Conservation (phyloP, 1,284 basidiomycete species). For the Fomitopsis schrenkii region DNA sequence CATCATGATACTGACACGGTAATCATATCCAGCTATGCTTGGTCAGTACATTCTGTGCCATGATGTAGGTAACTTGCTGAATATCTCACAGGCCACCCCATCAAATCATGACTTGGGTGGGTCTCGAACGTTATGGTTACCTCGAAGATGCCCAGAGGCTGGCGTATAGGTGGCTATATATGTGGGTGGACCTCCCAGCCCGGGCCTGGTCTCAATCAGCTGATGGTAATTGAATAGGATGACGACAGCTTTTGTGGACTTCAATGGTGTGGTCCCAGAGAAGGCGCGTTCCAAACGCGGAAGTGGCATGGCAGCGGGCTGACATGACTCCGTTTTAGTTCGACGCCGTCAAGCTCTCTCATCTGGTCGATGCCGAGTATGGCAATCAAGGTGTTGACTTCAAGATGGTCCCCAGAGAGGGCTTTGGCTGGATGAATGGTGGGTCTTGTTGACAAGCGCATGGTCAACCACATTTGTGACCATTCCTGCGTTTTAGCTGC, state of each 20-base stretch:
- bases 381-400: constrained; percentile 98
- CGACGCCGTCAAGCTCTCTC: constrained; percentile 92
- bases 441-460: constrained; percentile 18
- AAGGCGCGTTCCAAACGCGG: constrained; percentile 52
- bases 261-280: constrained; percentile 96
- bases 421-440: constrained; percentile 98
- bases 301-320: not conserved
- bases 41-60: constrained; percentile 32
- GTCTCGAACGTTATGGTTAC: constrained; percentile 94
- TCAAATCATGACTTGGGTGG: constrained; percentile 97
- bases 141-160: constrained; percentile 90
- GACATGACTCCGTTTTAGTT: constrained; percentile 47
- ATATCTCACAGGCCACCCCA: constrained; percentile 81
- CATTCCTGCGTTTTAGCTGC: constrained; percentile 52
- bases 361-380: constrained; percentile 97
- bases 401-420: constrained; percentile 93
- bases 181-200: constrained; percentile 46
- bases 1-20: constrained; percentile 11
- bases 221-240: constrained; percentile 48
- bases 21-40: constrained; percentile 54
- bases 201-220: not conserved
- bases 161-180: constrained; percentile 95
- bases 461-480: not conserved
- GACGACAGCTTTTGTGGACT: constrained; percentile 91
- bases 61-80: constrained; percentile 5